Base-by-base conservation (phyloP, 2,329 filamentous ascomycete genomes). In the Xylaria sp. region DNA sequence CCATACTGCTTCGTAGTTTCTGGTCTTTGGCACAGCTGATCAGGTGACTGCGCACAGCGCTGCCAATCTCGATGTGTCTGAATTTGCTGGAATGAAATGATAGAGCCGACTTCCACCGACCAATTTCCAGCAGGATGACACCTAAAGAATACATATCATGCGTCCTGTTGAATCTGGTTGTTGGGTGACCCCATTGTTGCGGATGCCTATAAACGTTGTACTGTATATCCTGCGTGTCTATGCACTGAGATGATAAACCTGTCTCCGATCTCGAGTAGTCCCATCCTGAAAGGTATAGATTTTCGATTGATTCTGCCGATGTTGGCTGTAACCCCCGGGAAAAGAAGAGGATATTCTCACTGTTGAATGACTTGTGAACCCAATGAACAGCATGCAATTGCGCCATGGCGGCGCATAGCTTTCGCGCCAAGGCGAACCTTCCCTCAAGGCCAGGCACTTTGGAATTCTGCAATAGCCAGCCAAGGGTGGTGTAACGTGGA, bases 1-100 rank as follows among this genome's bases (percentile, higher is more conserved):
- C 46, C 46, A 50, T 50, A 50, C 46, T 50, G 46, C 46, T 50
- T 50, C 46, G 46, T 23, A 50, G 46, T 50, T 50, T 50, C 46
- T 23, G 46, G 20, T 50, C 46, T n/a, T 50, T 23, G 46, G 46
- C 46, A 20, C 46, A 50, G 15, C 18, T 23, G 18, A 50, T 50
- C 18, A 50, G 18, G 20, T 50, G 46, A 3, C 18, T 50, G 6
- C 46, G 46, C 20, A 50, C 46, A 9, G 46, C 46, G 20, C 46
- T 50, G 20, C 46, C 46, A 18, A 50, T n/a, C 46, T 50, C 46
- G 46, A 50, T 23, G 18, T 50, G 46, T 20, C 10, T 50, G 20
- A 50, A 50, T 50, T 50, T 50, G 46, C 46, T 50, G 18, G 46
- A 50, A 50, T 50, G 46, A 18, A 50, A 50, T 1, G 46, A 50